Conservation (phyloP, 805 yeast genomes). For the Wickerhamiella domercqiae region DNA sequence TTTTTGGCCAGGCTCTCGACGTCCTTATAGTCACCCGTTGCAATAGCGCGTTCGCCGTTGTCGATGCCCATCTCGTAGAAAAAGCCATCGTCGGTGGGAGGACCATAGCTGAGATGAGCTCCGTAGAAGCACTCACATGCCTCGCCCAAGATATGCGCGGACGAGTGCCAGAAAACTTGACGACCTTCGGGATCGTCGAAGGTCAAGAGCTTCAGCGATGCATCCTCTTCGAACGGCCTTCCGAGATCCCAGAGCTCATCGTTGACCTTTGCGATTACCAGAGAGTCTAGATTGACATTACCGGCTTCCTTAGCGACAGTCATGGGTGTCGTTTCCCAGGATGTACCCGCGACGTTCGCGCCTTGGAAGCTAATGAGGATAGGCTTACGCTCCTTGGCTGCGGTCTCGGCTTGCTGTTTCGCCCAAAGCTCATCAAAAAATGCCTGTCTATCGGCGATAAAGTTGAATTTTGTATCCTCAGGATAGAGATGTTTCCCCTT, state of each 20-base stretch:
- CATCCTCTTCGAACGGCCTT: constrained; percentile 74
- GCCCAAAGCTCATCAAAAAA: constrained; percentile 69
- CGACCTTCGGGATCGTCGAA: constrained; percentile 91
- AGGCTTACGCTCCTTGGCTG: constrained; percentile 43
- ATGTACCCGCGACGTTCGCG: constrained; percentile 52
- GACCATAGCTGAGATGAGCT: constrained; percentile 85
- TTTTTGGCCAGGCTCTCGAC: constrained; percentile 77
- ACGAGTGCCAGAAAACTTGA: constrained; percentile 95
- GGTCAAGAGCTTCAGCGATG: constrained; percentile 63
- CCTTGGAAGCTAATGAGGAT: constrained; percentile 82
- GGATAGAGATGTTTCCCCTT: constrained; percentile 14
- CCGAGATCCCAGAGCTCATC: constrained; percentile 90
- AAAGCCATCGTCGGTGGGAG: constrained; percentile 96
- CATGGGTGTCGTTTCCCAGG: constrained; percentile 85
- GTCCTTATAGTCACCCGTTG: constrained; percentile 68
- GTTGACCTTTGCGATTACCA: constrained; percentile 80
- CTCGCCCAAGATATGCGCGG: constrained; percentile 96
- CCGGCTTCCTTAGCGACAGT: constrained; percentile 73
- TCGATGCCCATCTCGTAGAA: constrained; percentile 89
- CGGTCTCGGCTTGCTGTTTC: constrained; percentile 57
- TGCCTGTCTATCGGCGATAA: constrained; percentile 61
- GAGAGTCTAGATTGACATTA: constrained; percentile 75
- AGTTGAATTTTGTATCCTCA: constrained; percentile 64
- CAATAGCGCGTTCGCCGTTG: constrained; percentile 57
- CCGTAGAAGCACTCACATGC: constrained; percentile 94